A percentile compares a stretch with the other conserved stretches of the same genome.
Conservation (phyloP, 305 asterid species). For the Fraxinus nigra region DNA sequence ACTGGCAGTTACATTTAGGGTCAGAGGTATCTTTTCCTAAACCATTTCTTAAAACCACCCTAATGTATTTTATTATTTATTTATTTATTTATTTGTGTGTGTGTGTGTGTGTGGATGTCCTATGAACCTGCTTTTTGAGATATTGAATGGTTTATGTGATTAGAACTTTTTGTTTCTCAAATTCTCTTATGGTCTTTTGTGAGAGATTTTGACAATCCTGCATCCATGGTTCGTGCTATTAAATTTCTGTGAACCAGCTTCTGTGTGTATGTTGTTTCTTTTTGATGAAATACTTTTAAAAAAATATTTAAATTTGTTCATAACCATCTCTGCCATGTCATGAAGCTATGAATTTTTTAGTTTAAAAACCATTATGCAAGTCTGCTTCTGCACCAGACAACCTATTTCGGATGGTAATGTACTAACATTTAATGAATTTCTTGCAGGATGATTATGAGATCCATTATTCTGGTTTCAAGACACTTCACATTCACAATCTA, state of each 20-base stretch:
- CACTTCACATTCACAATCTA: conserved; percentile 79
- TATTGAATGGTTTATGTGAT: background rate
- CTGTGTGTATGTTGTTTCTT: background rate
- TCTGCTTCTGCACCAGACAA: background rate
- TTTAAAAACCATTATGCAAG: background rate
- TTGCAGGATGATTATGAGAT: conserved; percentile 76
- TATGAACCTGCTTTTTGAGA: background rate
- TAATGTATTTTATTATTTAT: background rate
- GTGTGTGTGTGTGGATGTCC: background rate
- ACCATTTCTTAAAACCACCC: background rate
- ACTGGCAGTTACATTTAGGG: conserved; percentile 81
- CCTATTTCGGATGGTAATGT: conserved; percentile 17
- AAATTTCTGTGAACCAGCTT: conserved; percentile 7
- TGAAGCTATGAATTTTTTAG: background rate
- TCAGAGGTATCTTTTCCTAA: conserved; percentile 56
- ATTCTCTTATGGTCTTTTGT: background rate
- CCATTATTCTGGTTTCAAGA: conserved; percentile 83
- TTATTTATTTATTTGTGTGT: background rate
- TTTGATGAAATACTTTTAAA: conserved; percentile 21
- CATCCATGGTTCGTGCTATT: background rate
- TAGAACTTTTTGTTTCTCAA: background rate
- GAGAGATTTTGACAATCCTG: background rate
- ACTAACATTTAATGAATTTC: conserved; percentile 25
- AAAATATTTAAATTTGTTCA: background rate
- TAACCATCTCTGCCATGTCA: background rate